phyloP scores from a whole-genome alignment of 306 rosid genomes.

The Fragaria iinumae region DNA sequence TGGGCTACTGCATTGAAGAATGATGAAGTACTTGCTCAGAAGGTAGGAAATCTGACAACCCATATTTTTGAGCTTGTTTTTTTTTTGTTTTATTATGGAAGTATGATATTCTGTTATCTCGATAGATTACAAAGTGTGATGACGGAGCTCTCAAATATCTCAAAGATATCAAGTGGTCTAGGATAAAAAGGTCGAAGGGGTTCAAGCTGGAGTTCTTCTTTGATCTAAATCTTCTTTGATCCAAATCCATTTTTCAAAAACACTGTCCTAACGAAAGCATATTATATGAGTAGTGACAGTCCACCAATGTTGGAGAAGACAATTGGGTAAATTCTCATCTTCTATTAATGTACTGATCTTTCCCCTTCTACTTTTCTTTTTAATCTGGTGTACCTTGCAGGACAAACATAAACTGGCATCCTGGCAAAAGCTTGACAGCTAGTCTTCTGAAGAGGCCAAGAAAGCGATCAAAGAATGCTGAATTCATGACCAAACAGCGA shows the following conservation, averaged over 20 bases:
- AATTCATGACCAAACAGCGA: constrained; percentile 67
- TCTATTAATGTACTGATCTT: constrained; percentile 5
- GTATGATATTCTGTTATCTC: constrained; percentile 11
- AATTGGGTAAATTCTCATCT: constrained; percentile 49
- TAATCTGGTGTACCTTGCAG: constrained; percentile 32
- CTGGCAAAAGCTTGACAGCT: constrained; percentile 69
- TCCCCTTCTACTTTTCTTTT: neutral
- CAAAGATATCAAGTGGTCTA: constrained; percentile 69
- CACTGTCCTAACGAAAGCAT: constrained; percentile 61
- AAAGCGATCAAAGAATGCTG: constrained; percentile 71
- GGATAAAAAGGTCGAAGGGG: constrained; percentile 64
- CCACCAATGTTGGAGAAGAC: constrained; percentile 71
- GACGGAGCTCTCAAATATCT: constrained; percentile 31
- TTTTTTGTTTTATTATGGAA: constrained; percentile 11
- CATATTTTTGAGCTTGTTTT: neutral
- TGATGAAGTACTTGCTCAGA: constrained; percentile 63
- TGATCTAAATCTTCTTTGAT: constrained; percentile 43
- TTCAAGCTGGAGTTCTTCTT: constrained; percentile 76
- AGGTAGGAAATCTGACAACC: constrained; percentile 38
- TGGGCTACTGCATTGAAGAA: constrained; percentile 80
- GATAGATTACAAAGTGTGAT: constrained; percentile 55
- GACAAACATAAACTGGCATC: constrained; percentile 73
- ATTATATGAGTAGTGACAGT: constrained; percentile 72
- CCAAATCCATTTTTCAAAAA: constrained; percentile 52
- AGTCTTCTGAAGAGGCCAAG: constrained; percentile 72